Evolutionary conservation across 371 early-diverging fungal species (phyloP), one percentile per base, ranked within the genome.

Genomic region (Mucor indicus): DNA sequence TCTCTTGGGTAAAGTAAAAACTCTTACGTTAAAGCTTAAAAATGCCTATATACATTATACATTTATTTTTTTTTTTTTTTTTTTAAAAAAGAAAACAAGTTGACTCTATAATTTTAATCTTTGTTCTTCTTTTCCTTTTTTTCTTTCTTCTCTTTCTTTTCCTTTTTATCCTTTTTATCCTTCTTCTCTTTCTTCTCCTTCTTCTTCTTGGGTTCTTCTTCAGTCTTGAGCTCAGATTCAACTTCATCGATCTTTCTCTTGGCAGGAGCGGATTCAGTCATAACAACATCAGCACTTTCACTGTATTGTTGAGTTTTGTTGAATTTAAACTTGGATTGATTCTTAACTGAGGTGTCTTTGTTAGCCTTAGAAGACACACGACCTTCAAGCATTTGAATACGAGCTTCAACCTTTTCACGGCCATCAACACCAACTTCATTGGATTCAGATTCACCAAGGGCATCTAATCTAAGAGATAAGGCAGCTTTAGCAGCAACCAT

Each of bases 401-500:
- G 83, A 33, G 80, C 76, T 77, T 96, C 98, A 23, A 95, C 69
- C 80, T 88, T 87, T 50, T 83, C 83, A 32, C 96, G 87, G 56
- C 81, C 77, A 62, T 86, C 87, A 49, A 90, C 77, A 60, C 96
- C 98, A 33, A 95, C 55, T 49, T 91, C 92, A 38, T 89, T 79
- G 3, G 78, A 71, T 16, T 85, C 88, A n/a, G 77, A 67, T 31
- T 97, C 96, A 49, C 93, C 92, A 30, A 96, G 82, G 22, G 95
- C 95, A 78, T 99, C 99, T 29, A 95, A 87, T 66, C 98, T 88
- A 47, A 93, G 85, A 38, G 93, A 79, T 20, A 99, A 77, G 11
- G 98, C 83, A 48, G 95, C 83, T 84, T 98, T 98, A 50, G 95
- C 84, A 35, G 95, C 94, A 31, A 95, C 76, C 66, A 89, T 80